Base-by-base conservation (phyloP, 192 early-diverging fungal species). In the Podila verticillata region DNA sequence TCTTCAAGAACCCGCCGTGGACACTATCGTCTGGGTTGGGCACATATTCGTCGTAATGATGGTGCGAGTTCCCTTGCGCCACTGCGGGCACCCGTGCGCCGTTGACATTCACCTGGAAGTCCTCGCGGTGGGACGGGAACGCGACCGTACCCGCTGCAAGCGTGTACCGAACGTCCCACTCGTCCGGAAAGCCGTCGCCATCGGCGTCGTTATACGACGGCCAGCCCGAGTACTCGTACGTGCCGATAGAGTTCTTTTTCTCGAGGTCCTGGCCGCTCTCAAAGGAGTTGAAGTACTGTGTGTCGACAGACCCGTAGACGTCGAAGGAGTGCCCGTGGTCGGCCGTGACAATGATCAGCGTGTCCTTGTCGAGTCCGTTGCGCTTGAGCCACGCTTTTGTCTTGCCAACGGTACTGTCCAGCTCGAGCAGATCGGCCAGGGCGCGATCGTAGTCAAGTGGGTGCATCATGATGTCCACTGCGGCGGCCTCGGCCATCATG, bases 251-350 rank as follows among this genome's bases (percentile, higher is more conserved):
- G 65, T 82, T 77, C 63, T 61, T 74, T 78, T 82, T 85, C 63
- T 83, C 84, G 12, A 70, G 56, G 29, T 84, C 74, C 51, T 68
- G 61, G 26, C 31, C 32, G 51, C 83, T 70, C 22, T 75, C 61
- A 63, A 73, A 81, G 0, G 61, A 72, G 73, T 73, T 75, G 69
- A 91, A 87, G 72, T 85, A 91, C 57, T 77, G 63, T 57, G 84
- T 71, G 69, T 91, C 90, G 48, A 91, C 88, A 60, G 87, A 82
- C 31, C 90, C 90, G 68, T 81, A 90, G 64, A 91, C 88, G 68
- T 91, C 89, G 82, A 84, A 91, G 5, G 82, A 86, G 64, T 91
- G 90, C 31, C 82, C 81, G 61, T 91, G 90, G 63, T 91, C 90
- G 65, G 90, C 90, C 63, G 90, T 91, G 56, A 91, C 81, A 54